Conservation (phyloP, 1,139 yeast genomes). For the Saccharomyces hybrid region DNA sequence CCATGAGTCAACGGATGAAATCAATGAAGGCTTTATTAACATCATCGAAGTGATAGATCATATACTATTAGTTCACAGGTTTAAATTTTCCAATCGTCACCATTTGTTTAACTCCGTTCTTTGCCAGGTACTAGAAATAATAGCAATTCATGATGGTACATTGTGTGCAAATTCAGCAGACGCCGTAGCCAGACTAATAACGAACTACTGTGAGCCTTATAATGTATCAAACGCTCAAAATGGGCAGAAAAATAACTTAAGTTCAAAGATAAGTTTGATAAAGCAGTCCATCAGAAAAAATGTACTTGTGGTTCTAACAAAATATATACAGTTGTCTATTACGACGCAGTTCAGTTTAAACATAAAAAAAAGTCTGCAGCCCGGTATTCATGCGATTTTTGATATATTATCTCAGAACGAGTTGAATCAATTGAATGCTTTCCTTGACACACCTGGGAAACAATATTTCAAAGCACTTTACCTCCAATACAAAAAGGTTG, state of each 20-base stretch:
- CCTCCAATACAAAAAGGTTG: conserved; percentile 64
- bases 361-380: conserved; percentile 45
- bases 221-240: conserved; percentile 16
- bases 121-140: conserved; percentile 41
- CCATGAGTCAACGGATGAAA: conserved; percentile 22
- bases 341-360: conserved; percentile 41
- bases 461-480: conserved; percentile 61
- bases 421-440: conserved; percentile 52
- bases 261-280: conserved; percentile 49
- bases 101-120: conserved; percentile 52
- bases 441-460: conserved; percentile 67
- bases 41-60: conserved; percentile 45
- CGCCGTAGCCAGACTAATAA: conserved; percentile 50
- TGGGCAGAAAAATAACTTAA: conserved; percentile 36
- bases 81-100: conserved; percentile 61
- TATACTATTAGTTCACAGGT: conserved; percentile 60
- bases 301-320: conserved; percentile 53
- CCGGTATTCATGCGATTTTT: conserved; percentile 57
- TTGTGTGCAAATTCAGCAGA: conserved; percentile 33
- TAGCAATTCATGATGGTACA: conserved; percentile 31
- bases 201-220: conserved; percentile 68
- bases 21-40: conserved; percentile 30
- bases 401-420: conserved; percentile 66
- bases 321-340: conserved; percentile 47
- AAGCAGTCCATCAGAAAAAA: conserved; percentile 57